Base-by-base conservation (phyloP, 352 stramenopile genomes). In the Phytophthora fragariaefolia region DNA sequence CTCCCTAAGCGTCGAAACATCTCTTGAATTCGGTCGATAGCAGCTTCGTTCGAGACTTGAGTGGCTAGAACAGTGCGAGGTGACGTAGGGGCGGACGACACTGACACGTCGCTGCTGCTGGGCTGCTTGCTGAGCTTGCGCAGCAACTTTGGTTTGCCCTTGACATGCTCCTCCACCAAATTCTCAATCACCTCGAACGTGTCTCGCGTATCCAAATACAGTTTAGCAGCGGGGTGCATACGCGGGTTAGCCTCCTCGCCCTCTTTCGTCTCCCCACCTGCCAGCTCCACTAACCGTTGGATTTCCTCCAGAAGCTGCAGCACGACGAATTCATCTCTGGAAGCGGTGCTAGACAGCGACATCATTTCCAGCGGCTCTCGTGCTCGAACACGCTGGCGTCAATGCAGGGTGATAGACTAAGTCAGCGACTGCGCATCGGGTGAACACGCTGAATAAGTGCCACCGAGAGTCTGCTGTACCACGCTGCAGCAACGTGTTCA, bases 171-270 rank as follows among this genome's bases (percentile, higher is more conserved):
- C 45, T 92, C 82, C 15, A 90, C 73, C 32, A 80, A 57, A 9
- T 77, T 69, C 50, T 93, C 82, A 42, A 90, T 82, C 0, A 73
- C 80, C 55, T 93, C 81, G 46, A 90, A 93, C 8, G 82, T 83
- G 54, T 93, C 82, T 26, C 85, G 82, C 17, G 82, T 93, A 66
- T 91, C 82, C 17, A 93, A 71, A 57, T 90, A 93, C 47, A 93
- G 70, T 65, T 88, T 89, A 22, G 84, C 82, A 2, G 84, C 84
- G 7, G 83, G 81, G n/a, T 80, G 73, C 43, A 89, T 71, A 2
- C 77, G 67, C 43, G 77, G 63, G 27, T 79, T 85, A 0, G 68
- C 32, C 10, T 64, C 66, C 40, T 56, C 72, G 5, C 55, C 42
- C 27, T 59, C 30, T 36, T 67, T 66, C 5, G 50, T 49, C 15